Conservation (phyloP, 805 yeast species). For the Kluyveromyces starmeri region DNA sequence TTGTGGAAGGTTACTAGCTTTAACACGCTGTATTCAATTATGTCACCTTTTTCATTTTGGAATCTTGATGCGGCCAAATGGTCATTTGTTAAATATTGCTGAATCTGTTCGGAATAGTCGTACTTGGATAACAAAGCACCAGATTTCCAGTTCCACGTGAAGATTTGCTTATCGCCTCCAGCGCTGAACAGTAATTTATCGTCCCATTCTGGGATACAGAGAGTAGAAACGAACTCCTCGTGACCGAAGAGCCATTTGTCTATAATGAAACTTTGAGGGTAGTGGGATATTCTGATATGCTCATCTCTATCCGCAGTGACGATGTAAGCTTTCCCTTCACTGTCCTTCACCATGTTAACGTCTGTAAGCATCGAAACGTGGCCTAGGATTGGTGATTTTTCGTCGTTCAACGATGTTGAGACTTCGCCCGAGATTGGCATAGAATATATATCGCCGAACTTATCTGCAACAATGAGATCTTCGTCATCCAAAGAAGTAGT, state of each 20-base stretch:
- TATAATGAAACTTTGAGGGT: slow-evolving; percentile 69
- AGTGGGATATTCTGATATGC: slow-evolving; percentile 77
- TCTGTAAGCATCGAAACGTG: slow-evolving; percentile 97
- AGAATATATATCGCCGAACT: slow-evolving; percentile 89
- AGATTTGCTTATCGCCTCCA: slow-evolving; percentile 79
- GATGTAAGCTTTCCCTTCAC: slow-evolving; percentile 38
- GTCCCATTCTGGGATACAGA: slow-evolving; percentile 48
- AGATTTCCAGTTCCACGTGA: slow-evolving; percentile 72
- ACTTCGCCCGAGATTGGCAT: slow-evolving; percentile 36
- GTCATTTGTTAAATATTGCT: slow-evolving; percentile 39
- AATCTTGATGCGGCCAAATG: slow-evolving; percentile 62
- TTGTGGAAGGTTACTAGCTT: slow-evolving; percentile 32
- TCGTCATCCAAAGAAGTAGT: slow-evolving; percentile 44
- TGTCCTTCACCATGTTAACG: slow-evolving; percentile 28
- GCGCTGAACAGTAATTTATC: slow-evolving; percentile 56
- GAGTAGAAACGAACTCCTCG: slow-evolving; percentile 64
- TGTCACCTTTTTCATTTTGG: slow-evolving; percentile 39
- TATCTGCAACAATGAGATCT: slow-evolving; percentile 70
- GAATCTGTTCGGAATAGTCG: slow-evolving; percentile 35
- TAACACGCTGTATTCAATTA: slow-evolving; percentile 46
- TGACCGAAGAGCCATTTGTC: slow-evolving; percentile 85
- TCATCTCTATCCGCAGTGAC: slow-evolving; percentile 92
- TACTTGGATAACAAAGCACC: slow-evolving; percentile 42
- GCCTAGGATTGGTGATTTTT: slow-evolving; percentile 70
- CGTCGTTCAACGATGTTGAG: slow-evolving; percentile 27